Base-by-base conservation (phyloP, 2,329 filamentous ascomycete species). In the Pseudogymnoascus sp. region DNA sequence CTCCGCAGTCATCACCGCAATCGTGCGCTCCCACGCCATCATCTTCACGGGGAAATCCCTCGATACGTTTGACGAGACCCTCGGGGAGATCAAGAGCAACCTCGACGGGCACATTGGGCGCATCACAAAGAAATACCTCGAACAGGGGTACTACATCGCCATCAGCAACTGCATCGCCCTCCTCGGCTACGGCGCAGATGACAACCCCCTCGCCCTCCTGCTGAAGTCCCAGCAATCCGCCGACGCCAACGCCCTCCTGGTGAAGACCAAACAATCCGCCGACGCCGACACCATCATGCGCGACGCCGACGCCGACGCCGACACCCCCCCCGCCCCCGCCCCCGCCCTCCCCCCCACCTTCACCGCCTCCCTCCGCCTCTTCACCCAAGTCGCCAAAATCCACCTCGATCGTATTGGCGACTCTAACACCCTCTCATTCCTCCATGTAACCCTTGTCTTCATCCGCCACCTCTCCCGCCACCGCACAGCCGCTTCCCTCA, bases 1-100 rank as follows among this genome's bases (percentile, higher is more conserved):
- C 0, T 71, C 72, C 2, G 67, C 78, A 1, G 76, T 85, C 1
- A 88, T 92, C 66, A 77, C 81, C 0, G 78, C 79, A 0, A 90
- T 87, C 64, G 84, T 91, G 13, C 84, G 82, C 4, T 78, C 83
- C 0, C 87, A 91, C 66, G 88, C 82, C 0, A 80, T 88, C 6
- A 75, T 90, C 0, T 90, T 90, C 61, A 83, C 81, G 0, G 77
- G 78, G 1, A 79, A 79, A 23, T 73, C 76, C 1, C 68, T 75
- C 1, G 79, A 84, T 0, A 77, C 76, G 4, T 82, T 87, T 21
- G 71, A 79, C 0, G 60, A 73, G 0, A 78, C 81, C 0, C 76
- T 78, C 14, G 66, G 74, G 0, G 78, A 82, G 1, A 90, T 89
- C 45, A 69, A 85, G 0, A 69, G 70, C 0, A 72, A 80, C 0